Base-by-base conservation (phyloP, 129 eudicot genomes). In the Artemisia annua region DNA sequence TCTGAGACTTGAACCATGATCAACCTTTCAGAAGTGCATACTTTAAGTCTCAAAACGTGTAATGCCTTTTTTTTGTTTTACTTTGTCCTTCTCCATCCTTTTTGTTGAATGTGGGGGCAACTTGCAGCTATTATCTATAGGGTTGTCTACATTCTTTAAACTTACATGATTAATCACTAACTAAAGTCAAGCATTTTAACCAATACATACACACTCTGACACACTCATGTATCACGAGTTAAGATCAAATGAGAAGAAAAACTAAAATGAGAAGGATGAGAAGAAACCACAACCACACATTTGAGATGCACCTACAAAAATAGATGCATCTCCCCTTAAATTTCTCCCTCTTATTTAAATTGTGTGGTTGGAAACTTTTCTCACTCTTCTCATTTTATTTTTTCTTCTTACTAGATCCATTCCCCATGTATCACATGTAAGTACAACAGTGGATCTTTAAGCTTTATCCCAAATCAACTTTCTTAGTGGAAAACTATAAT, bases 141-240 rank as follows among this genome's bases (percentile, higher is more conserved):
- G 26, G 49, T 69, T 77, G 81, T 70, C 66, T 78, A 78, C 76
- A 70, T 70, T 69, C 17, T 32, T 77, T 60, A 14, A 77, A 59
- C 76, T 43, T 18, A 61, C 43, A 78, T 63, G 60, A 78, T 54
- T 63, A 71, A 24, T 43, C 67, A 43, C 61, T 26, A 70, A 62
- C 66, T 43, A 70, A 70, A 63, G 76, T 70, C 76, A 69, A 62
- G 71, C 16, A 77, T 28, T 60, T 50, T 39, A 77, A 77, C 20
- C 50, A 24, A 67, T 67, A 68, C 11, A 76, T 44, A 67, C 61
- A 46, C 79, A 53, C 69, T 39, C 71, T 32, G 70, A 19, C 50
- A 48, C 59, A 76, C 80, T 61, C 71, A 70, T 78, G 76, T 39
- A 70, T 70, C 76, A 78, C 81, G n/a, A n/a, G n/a, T n/a, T n/a